Base-by-base conservation (phyloP, 2,329 filamentous ascomycete genomes). In the Phyllosticta citrichinensis region DNA sequence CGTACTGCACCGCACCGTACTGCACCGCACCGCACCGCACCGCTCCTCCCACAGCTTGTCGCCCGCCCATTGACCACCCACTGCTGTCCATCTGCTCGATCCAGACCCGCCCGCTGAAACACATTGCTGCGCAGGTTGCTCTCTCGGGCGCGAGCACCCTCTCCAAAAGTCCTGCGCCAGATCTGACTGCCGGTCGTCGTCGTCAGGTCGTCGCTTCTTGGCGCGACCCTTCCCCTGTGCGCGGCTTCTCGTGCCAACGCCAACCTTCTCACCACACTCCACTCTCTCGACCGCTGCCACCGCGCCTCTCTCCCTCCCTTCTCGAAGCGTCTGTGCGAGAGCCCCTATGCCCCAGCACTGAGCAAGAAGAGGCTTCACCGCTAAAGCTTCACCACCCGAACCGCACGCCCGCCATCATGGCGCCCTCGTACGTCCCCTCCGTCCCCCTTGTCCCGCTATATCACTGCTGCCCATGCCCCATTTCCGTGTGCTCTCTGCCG, bases 211-310 rank as follows among this genome's bases (percentile, higher is more conserved):
- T 30, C 53, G 58, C 58, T 60, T 60, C 58, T 60, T 60, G 58
- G 58, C 58, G 58, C 53, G 58, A 56, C 58, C 58, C 58, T 60
- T 60, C 58, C 58, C 58, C 58, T 60, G 58, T 60, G 58, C 40
- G 40, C 58, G 55, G 58, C 58, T 55, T 54, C 40, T 55, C 52
- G 58, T 40, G 40, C 58, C 53, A 60, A 50, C 40, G 58, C 58
- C 58, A 60, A 60, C 58, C 55, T 60, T 60, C 58, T 60, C 52
- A 27, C 50, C 58, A 55, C 53, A 14, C 40, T 27, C n/a, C 40
- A 27, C 25, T 17, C 56, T 17, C 56, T 52, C 58, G 33, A 24
- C 51, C 51, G 20, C 51, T 25, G 20, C 50, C 59, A 27, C 12
- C 19, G 30, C 50, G 25, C 27, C 50, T 47, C 27, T 56, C 54